A percentile compares a stretch with the other conserved stretches of the same genome.
phyloP scores from a whole-genome alignment of 352 stramenopile species.

The Peronospora tabacina region DNA sequence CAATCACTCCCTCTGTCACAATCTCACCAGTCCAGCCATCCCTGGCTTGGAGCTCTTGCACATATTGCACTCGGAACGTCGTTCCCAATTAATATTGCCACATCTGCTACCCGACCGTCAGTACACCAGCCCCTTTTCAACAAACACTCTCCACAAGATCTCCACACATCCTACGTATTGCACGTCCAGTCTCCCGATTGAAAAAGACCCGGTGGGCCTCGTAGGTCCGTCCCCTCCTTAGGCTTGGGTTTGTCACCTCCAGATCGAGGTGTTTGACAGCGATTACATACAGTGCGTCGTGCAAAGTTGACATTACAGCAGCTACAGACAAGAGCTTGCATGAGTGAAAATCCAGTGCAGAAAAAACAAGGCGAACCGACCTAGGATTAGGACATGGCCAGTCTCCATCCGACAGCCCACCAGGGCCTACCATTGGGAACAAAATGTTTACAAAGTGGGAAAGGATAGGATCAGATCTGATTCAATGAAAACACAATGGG shows the following conservation, averaged over 20 bases:
- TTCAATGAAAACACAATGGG: not conserved
- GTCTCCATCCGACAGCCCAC: conserved; percentile 55
- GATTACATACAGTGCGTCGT: conserved; percentile 70
- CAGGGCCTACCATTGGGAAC: conserved; percentile 30
- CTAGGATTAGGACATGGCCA: conserved; percentile 78
- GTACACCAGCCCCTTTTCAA: not conserved
- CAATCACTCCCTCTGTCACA: not conserved
- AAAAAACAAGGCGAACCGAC: conserved; percentile 18
- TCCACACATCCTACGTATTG: conserved; percentile 51
- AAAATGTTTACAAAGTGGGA: conserved; percentile 10
- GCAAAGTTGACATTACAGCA: conserved; percentile 84
- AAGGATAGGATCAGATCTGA: conserved; percentile 29
- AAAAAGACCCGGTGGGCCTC: conserved; percentile 68
- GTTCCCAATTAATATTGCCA: conserved; percentile 84
- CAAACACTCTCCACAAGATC: not conserved
- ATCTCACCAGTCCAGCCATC: conserved; percentile 46
- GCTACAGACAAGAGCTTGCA: conserved; percentile 22
- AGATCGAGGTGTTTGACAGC: conserved; percentile 57
- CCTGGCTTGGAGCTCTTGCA: conserved; percentile 77
- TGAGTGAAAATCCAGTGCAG: not conserved
- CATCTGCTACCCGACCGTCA: conserved; percentile 35
- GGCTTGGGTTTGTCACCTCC: conserved; percentile 25
- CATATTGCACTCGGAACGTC: conserved; percentile 80
- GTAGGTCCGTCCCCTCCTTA: conserved; percentile 28
- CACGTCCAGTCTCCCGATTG: conserved; percentile 76